phyloP scores from a whole-genome alignment of 1,284 basidiomycete species.

The Pseudozyma thailandica region DNA sequence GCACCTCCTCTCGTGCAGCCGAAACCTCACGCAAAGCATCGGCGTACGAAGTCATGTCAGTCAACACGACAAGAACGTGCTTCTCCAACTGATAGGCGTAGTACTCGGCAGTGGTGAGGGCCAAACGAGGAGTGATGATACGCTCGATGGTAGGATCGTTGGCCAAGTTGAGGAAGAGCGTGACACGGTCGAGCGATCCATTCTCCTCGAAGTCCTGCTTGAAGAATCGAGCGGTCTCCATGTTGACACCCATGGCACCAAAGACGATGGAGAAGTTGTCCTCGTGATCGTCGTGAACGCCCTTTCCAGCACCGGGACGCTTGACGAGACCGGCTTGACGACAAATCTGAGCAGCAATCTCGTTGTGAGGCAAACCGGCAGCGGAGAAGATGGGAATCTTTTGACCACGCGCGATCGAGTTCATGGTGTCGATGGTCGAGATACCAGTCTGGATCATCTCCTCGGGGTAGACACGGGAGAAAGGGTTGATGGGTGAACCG shows the following conservation, averaged over 20 bases:
- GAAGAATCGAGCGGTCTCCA: slow-evolving; percentile 99
- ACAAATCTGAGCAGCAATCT: slow-evolving; percentile 99
- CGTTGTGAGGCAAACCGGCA: slow-evolving; percentile 97
- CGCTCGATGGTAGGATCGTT: slow-evolving; percentile 99
- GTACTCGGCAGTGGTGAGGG: slow-evolving; percentile 98
- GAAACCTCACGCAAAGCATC: slow-evolving; percentile 94
- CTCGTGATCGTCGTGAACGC: slow-evolving; percentile 97
- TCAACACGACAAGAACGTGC: slow-evolving; percentile 98
- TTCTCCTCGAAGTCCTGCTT: slow-evolving; percentile 99
- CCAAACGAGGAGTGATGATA: slow-evolving; percentile 98
- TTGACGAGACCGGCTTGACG: slow-evolving; percentile 98
- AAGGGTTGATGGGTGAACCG: slow-evolving; percentile 99
- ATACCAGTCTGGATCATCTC: slow-evolving; percentile 99
- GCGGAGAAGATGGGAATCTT: slow-evolving; percentile 99
- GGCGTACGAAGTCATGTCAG: slow-evolving; percentile 98
- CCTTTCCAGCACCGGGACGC: slow-evolving; percentile 72
- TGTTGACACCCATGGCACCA: slow-evolving; percentile 99
- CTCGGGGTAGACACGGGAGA: slow-evolving; percentile 98
- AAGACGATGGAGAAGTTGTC: slow-evolving; percentile 99
- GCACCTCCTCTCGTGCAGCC: slow-evolving; percentile 98
- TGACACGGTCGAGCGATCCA: slow-evolving; percentile 95
- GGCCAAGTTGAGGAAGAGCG: slow-evolving; percentile 97
- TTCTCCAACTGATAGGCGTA: slow-evolving; percentile 99
- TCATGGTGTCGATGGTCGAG: slow-evolving; percentile 78
- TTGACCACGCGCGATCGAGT: slow-evolving; percentile 99